A percentile compares a stretch with the other conserved stretches of the same genome.
Conservation (phyloP, 371 early-diverging fungal species). For the Mortierella sp. region DNA sequence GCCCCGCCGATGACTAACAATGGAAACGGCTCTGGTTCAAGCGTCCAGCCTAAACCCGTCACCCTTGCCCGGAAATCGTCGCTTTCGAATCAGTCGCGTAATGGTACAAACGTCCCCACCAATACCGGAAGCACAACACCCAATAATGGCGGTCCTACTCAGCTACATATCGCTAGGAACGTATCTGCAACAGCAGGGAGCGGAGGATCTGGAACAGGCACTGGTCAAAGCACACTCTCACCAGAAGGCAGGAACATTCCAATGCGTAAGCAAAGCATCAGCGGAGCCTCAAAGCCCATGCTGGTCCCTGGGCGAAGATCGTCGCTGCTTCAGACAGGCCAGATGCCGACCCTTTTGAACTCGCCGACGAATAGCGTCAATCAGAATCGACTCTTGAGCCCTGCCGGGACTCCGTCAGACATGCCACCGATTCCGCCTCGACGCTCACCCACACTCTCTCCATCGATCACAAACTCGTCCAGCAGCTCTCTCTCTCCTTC, state of each 20-base stretch:
- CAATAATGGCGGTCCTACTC: too few species aligned
- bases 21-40: background rate
- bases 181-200: too few species aligned
- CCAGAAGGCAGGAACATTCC: too few species aligned
- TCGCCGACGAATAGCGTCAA: conserved; percentile 5
- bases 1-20: too few species aligned
- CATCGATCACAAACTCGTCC: background rate
- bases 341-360: conserved; percentile 10
- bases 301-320: conserved; percentile 43
- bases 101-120: too few species aligned
- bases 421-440: background rate
- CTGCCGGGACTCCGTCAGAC: background rate
- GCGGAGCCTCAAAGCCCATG: conserved; percentile 20
- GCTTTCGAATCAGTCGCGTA: background rate
- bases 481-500: background rate
- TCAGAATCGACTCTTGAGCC: background rate
- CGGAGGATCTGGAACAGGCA: too few species aligned
- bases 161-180: too few species aligned
- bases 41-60: background rate
- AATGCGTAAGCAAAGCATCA: conserved; percentile 15
- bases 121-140: too few species aligned
- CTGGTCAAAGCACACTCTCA: too few species aligned
- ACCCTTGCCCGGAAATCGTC: background rate
- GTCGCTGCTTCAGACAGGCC: conserved; percentile 33
- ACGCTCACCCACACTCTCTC: background rate